A percentile compares a stretch with the other conserved stretches of the same genome.
Evolutionary conservation across 179 eudicot genomes (phyloP).

Genomic region (Beta corolliflora): DNA sequence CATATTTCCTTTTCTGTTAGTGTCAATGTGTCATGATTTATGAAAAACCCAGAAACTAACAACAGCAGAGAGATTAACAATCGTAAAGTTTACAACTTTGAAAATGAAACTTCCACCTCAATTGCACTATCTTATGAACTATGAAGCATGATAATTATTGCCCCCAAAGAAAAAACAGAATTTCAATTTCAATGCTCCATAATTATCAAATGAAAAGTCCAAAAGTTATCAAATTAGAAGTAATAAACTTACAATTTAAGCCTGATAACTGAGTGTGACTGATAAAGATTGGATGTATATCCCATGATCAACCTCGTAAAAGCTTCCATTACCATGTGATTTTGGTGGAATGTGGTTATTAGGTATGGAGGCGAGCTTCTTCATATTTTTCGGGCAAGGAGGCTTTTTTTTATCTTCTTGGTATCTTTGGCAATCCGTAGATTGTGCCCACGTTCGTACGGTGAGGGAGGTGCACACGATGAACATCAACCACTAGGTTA

Average conservation of each 20-base stretch:
- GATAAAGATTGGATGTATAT: not conserved
- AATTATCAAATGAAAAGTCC: too few species aligned
- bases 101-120: slow-evolving; percentile 11
- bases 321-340: not conserved
- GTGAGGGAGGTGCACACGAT: too few species aligned
- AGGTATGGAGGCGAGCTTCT: too few species aligned
- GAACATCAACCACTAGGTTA: too few species aligned
- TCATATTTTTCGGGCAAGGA: too few species aligned
- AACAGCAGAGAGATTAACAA: not conserved
- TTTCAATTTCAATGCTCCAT: too few species aligned
- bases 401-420: too few species aligned
- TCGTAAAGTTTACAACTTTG: slow-evolving; percentile 19
- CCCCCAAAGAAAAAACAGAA: too few species aligned
- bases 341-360: too few species aligned
- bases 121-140: not conserved
- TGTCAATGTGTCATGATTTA: not conserved
- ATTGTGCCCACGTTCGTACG: too few species aligned
- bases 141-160: not conserved
- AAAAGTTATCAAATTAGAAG: not conserved
- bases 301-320: not conserved
- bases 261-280: not conserved
- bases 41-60: not conserved
- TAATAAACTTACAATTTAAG: not conserved
- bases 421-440: too few species aligned
- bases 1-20: not conserved